Evolutionary conservation across 2,329 filamentous ascomycete species (phyloP), one percentile per base, ranked within the genome.

Genomic region (Trichoderma sp.): DNA sequence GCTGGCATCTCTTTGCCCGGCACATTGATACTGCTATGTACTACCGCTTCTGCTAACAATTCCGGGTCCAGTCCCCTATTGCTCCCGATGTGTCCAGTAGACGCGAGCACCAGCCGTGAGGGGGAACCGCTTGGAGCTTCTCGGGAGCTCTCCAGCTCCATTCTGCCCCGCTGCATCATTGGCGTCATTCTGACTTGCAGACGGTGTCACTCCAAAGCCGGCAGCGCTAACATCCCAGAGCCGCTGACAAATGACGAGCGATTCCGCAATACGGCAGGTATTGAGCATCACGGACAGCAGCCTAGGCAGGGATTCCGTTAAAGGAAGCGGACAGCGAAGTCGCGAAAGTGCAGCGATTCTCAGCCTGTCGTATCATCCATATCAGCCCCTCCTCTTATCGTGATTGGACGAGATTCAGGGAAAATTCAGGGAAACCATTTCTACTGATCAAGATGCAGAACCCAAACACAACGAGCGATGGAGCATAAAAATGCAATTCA

Each of bases 101-200:
- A 29, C 25, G 15, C 17, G 17, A 25, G 53, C 13, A 48, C 42
- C 25, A 9, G n/a, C 25, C 35, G 35, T 29, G 50, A 56, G 50
- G 52, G 61, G 61, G 42, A 29, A 29, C 22, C 15, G 15, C 34
- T 56, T 45, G 39, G 39, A 61, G 57, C 25, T 64, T 64, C 37
- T 32, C 37, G 52, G 52, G 29, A 68, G 59, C 48, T 54, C 52
- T 50, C 13, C 58, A 68, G 66, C 66, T 67, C 67, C 64, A 39
- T 67, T 67, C 48, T 67, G 56, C 63, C 64, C 67, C 67, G 61
- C 64, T 48, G 50, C 57, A 56, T 61, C 57, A 67, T 50, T 67
- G 67, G 67, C 67, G 67, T 69, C 67, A 69, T 69, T 27, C 64
- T 68, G 67, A 68, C 67, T 65, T 68, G 59, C 29, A 25, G 52